A percentile compares a stretch with the other conserved stretches of the same genome.
Evolutionary conservation across 2,329 filamentous ascomycete genomes (phyloP).

Genomic region (Paecilomyces sp.): DNA sequence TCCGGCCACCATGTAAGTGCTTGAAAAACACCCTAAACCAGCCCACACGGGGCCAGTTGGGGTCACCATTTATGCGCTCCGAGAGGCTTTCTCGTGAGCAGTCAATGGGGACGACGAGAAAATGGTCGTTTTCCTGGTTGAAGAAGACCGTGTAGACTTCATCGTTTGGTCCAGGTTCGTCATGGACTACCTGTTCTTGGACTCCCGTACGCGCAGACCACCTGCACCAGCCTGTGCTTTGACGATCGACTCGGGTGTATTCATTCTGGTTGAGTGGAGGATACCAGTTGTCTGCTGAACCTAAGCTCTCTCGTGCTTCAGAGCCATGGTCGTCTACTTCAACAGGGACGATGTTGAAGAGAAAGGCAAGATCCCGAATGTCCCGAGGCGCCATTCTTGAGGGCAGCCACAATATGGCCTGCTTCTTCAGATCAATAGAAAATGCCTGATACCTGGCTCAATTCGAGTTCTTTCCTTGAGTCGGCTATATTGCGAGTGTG

Average conservation of each 20-base stretch:
- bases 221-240: constrained; percentile 4
- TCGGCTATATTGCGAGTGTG: background rate
- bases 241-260: background rate
- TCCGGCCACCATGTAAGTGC: background rate
- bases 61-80: background rate
- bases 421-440: background rate
- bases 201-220: constrained; percentile 1
- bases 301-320: background rate
- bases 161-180: background rate
- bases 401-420: background rate
- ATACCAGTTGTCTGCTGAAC: background rate
- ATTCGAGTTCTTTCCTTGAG: background rate
- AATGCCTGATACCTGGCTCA: background rate
- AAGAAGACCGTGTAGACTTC: constrained; percentile 5
- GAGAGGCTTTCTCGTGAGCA: background rate
- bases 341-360: constrained; percentile 6
- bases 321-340: background rate
- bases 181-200: background rate
- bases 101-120: constrained; percentile 1
- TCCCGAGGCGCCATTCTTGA: background rate
- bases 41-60: background rate
- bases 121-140: constrained; percentile 3
- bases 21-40: constrained; percentile 2
- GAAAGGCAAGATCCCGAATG: constrained; percentile 1
- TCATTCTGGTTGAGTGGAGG: background rate